Conservation (phyloP, 352 stramenopile species). For the Pythium rhizo-oryzae region DNA sequence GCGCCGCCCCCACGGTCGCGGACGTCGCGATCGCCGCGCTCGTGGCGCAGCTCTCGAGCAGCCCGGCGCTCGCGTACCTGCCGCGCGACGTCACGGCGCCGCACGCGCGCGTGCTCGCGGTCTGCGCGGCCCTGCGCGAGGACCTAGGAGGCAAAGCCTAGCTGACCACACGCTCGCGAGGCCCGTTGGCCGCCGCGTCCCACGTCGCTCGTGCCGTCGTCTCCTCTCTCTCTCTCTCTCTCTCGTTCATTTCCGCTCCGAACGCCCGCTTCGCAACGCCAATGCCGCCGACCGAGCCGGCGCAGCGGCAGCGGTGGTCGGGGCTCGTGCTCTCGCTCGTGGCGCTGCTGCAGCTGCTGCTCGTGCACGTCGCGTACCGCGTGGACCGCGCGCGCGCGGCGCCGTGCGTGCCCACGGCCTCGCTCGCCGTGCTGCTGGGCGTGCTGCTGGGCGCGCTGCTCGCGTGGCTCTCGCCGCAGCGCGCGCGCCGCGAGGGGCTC, state of each 20-base stretch:
- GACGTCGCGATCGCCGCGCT: constrained; percentile 54
- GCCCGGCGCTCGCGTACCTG: neutral
- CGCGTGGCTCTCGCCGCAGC: constrained; percentile 12
- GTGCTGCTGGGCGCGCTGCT: constrained; percentile 16
- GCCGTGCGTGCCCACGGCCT: constrained; percentile 22
- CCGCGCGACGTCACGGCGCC: neutral
- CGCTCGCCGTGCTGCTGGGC: constrained; percentile 17
- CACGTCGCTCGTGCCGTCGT: too few species aligned
- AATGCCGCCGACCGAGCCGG: too few species aligned
- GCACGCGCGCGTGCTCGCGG: neutral
- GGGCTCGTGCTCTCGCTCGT: too few species aligned
- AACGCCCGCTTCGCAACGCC: too few species aligned
- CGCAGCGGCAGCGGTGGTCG: too few species aligned
- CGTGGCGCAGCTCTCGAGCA: constrained; percentile 9
- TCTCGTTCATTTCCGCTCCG: too few species aligned
- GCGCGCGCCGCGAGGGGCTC: constrained; percentile 16
- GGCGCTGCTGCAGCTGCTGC: constrained; percentile 24
- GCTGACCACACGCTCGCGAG: too few species aligned
- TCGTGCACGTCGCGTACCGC: constrained; percentile 31
- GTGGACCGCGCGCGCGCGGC: constrained; percentile 20
- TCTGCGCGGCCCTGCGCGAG: neutral
- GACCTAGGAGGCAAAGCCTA: too few species aligned
- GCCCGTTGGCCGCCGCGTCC: too few species aligned
- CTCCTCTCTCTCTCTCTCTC: too few species aligned
- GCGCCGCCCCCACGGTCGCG: constrained; percentile 39